phyloP scores from a whole-genome alignment of 768 basidiomycete genomes.

The Coprinopsis sp. region DNA sequence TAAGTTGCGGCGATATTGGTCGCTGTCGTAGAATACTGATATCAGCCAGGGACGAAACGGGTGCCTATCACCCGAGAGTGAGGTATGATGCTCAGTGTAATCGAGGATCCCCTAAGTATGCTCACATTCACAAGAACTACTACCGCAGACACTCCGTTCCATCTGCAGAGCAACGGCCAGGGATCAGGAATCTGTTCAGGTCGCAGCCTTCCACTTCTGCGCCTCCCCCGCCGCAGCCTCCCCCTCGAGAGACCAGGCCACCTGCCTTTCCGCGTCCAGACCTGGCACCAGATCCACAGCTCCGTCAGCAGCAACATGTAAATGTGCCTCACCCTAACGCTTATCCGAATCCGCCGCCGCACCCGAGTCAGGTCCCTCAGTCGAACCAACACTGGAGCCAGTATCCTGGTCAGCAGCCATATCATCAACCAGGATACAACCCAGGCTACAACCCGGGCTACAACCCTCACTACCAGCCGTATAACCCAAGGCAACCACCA shows the following conservation, averaged over 20 bases:
- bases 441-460: not conserved
- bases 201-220: conserved; percentile 36
- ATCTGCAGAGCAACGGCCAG: conserved; percentile 4
- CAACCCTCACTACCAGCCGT: not conserved
- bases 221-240: conserved; percentile 30
- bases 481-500: not conserved
- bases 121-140: conserved; percentile 35
- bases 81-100: conserved; percentile 35
- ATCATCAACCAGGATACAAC: not conserved
- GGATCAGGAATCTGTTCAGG: conserved; percentile 30
- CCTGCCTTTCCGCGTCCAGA: conserved; percentile 59
- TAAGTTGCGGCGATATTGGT: conserved; percentile 17
- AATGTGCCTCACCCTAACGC: not conserved
- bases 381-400: not conserved
- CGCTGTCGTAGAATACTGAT: not conserved
- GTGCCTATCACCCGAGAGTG: conserved; percentile 54
- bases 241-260: conserved; percentile 27
- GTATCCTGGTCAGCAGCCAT: not conserved
- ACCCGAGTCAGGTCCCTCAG: not conserved
- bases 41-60: conserved; percentile 48
- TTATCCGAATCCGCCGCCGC: not conserved
- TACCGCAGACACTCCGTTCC: conserved; percentile 66
- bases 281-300: conserved; percentile 42
- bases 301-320: conserved; percentile 16
- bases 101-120: not conserved